Percentiles rank a stretch among this genome's conserved stretches.
These are phyloP conservation scores for Penicillium lividum DNA, from an alignment of 495 filamentous ascomycete species.

Conservation along the genomic window DNA sequence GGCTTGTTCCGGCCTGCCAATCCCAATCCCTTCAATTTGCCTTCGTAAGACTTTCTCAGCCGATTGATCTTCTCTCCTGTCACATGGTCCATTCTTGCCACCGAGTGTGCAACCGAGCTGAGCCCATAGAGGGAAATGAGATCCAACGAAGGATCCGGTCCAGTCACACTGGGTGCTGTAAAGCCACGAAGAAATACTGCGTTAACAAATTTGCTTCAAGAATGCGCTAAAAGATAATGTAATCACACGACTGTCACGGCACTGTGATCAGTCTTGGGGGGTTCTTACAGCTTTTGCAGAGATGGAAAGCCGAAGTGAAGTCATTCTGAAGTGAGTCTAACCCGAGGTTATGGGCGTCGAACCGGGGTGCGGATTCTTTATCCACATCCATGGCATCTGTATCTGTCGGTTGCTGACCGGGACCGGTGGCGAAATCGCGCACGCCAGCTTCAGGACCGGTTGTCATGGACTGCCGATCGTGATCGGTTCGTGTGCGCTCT, in stretches of 20 bases:
- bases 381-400: slow-evolving; percentile 46
- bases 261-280: slow-evolving; percentile 37
- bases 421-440: slow-evolving; percentile 29
- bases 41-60: slow-evolving; percentile 73
- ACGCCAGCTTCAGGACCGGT: slow-evolving; percentile 20
- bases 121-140: slow-evolving; percentile 65
- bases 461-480: slow-evolving; percentile 33
- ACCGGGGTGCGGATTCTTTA: slow-evolving; percentile 18
- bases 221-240: slow-evolving; percentile 28
- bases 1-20: slow-evolving; percentile 65
- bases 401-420: slow-evolving; percentile 12
- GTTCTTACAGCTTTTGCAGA: slow-evolving; percentile 54
- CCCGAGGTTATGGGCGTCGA: slow-evolving; percentile 29
- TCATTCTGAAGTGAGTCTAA: slow-evolving; percentile 49
- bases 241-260: slow-evolving; percentile 29
- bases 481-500: slow-evolving; percentile 41
- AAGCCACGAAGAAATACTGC: slow-evolving; percentile 31
- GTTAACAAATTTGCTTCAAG: slow-evolving; percentile 47
- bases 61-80: slow-evolving; percentile 74
- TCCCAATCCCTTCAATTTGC: slow-evolving; percentile 61
- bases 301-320: slow-evolving; percentile 49
- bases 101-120: slow-evolving; percentile 59
- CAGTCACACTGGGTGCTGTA: slow-evolving; percentile 46
- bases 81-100: slow-evolving; percentile 62
- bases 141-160: slow-evolving; percentile 63